Conservation (phyloP, 257 asterid genomes). For the Orobanche coerulescens region DNA sequence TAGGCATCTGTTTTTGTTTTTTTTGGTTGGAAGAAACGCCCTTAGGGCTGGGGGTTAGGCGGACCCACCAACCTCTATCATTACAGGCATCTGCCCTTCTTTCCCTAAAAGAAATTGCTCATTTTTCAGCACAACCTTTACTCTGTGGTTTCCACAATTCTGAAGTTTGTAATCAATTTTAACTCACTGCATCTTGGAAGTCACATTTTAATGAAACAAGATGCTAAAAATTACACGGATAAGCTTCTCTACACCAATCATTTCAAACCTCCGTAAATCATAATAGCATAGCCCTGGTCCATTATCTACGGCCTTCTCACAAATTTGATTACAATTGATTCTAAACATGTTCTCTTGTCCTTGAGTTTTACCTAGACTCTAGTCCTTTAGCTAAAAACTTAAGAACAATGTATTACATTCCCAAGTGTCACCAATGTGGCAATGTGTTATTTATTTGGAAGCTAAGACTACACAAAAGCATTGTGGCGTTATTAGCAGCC, state of each 20-base stretch:
- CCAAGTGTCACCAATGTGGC: neutral
- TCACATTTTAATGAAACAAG: neutral
- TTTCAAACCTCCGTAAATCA: neutral
- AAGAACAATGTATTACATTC: neutral
- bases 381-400: neutral
- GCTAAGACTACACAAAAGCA: neutral
- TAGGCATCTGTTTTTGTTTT: too few relatives aligned
- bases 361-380: neutral
- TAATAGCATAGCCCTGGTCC: neutral
- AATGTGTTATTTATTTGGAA: neutral
- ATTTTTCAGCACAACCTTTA: neutral
- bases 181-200: neutral
- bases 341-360: conserved; percentile 3
- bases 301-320: neutral
- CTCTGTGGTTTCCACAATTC: neutral
- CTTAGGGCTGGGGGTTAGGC: too few relatives aligned
- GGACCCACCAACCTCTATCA: too few relatives aligned
- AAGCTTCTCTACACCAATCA: neutral
- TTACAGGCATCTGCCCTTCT: neutral
- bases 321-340: neutral
- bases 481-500: neutral
- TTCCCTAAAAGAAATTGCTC: neutral
- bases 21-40: too few relatives aligned
- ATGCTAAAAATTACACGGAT: neutral
- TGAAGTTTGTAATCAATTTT: neutral